Evolutionary conservation across 352 stramenopile species (phyloP), one percentile per base, ranked within the genome.

Genomic region (Aphanomyces invadans): DNA sequence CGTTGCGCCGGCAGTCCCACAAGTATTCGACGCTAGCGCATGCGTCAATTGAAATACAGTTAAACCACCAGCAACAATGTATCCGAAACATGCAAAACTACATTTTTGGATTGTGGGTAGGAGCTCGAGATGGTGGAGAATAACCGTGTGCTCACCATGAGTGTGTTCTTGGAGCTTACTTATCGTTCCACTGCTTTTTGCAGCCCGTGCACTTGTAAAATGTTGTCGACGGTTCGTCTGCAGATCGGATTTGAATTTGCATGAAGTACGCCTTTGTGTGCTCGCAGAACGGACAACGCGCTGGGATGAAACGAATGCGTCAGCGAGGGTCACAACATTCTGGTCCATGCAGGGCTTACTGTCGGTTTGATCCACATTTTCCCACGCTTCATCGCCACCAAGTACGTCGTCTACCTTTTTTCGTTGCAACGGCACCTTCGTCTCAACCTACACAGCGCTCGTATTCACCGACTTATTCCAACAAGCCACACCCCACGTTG

Each of bases 201-300:
- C 96, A 99, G 69, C 97, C 90, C 36, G 97, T 91, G 75, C 97
- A 99, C 76, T 98, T 99, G 86, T 99, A 99, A 80, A 99, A 99
- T n/a, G 97, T 97, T 48, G 96, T 99, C 86, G 97, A 98, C 4
- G 95, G 95, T 73, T 99, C 95, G 70, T 99, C 95, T 7, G 97
- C 97, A 62, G 95, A 99, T 49, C 97, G 86, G 80, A 99, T 99
- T 83, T 99, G 97, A 77, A 99, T 98, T 83, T 99, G 97, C 94
- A 99, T 99, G 81, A 99, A 99, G 80, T 99, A 99, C 12, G 97
- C 97, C 75, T 98, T 90, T 44, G 83, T 90, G 77, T 96, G 86
- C 72, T 96, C 87, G 73, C 97, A 99, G 71, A 90, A 80, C 2
- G 97, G 96, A 76, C 97, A 99, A 42, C 84, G 80, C 36, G 86